A percentile compares a stretch with the other conserved stretches of the same genome.
Evolutionary conservation across 441 rosid genomes (phyloP).

Genomic region (Pelargonium fulgidum): DNA sequence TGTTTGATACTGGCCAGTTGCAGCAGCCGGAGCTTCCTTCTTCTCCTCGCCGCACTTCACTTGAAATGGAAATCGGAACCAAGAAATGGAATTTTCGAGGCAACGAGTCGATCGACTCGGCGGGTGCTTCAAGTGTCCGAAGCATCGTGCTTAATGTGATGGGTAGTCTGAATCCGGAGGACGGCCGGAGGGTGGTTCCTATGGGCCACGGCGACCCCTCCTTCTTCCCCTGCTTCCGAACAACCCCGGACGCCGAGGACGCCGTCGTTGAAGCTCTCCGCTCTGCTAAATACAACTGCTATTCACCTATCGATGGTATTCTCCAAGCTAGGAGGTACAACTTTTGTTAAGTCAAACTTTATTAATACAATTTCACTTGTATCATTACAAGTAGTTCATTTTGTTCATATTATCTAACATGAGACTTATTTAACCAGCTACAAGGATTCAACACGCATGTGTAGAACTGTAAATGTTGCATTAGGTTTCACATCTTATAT

Average conservation of each 20-base stretch:
- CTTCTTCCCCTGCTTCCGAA: conserved; percentile 48
- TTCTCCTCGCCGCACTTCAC: too few species aligned
- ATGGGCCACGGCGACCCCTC: conserved; percentile 82
- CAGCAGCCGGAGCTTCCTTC: too few species aligned
- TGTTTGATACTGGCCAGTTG: too few species aligned
- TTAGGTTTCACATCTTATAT: not conserved
- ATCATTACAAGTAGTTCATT: not conserved
- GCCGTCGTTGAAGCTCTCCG: conserved; percentile 46
- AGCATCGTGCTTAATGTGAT: conserved; percentile 21
- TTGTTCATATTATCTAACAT: too few species aligned
- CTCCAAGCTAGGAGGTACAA: conserved; percentile 55
- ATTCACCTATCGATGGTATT: conserved; percentile 37
- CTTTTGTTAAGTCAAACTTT: too few species aligned
- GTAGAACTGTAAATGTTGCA: too few species aligned
- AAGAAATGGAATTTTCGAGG: conserved; percentile 28
- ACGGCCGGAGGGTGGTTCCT: conserved; percentile 27
- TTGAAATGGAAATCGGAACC: conserved; percentile 22
- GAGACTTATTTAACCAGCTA: not conserved
- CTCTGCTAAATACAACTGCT: conserved; percentile 45
- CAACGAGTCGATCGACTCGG: conserved; percentile 17
- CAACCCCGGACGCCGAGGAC: conserved; percentile 43
- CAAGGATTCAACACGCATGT: too few species aligned
- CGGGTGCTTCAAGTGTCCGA: conserved; percentile 24
- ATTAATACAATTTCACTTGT: not conserved
- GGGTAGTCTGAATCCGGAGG: conserved; percentile 25